A percentile compares a stretch with the other conserved stretches of the same genome.
phyloP scores from a whole-genome alignment of 768 basidiomycete species.

The Psilocybe azurescens region DNA sequence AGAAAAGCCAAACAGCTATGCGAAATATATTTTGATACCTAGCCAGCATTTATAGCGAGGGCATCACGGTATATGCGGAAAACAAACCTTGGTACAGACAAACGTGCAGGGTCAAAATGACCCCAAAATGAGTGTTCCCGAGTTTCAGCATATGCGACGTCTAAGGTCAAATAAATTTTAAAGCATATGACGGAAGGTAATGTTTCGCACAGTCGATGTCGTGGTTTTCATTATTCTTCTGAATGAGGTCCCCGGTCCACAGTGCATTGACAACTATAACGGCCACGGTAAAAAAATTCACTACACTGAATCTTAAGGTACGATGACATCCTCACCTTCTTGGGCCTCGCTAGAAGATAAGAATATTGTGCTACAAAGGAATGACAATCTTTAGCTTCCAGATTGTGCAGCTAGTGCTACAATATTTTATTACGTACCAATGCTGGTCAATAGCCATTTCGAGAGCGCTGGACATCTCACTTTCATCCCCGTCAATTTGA shows the following conservation, averaged over 20 bases:
- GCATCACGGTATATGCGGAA: slow-evolving; percentile 5
- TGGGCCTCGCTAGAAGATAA: slow-evolving; percentile 87
- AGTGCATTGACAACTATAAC: slow-evolving; percentile 74
- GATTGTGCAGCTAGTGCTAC: too few relatives aligned
- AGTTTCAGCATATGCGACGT: slow-evolving; percentile 67
- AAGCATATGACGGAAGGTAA: neutral
- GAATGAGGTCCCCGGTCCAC: slow-evolving; percentile 85
- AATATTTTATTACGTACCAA: slow-evolving; percentile 51
- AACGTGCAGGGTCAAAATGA: slow-evolving; percentile 76
- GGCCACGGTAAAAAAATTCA: neutral
- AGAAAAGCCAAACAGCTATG: slow-evolving; percentile 76
- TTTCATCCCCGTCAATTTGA: slow-evolving; percentile 77
- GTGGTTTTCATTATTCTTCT: slow-evolving; percentile 73
- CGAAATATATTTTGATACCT: slow-evolving; percentile 90
- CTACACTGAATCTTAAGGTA: too few relatives aligned
- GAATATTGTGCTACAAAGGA: slow-evolving; percentile 67
- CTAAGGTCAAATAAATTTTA: slow-evolving; percentile 37
- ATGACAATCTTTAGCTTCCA: neutral
- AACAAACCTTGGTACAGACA: slow-evolving; percentile 76
- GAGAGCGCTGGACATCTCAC: slow-evolving; percentile 76
- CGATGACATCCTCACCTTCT: slow-evolving; percentile 51
- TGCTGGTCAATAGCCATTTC: slow-evolving; percentile 94
- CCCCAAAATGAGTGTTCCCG: slow-evolving; percentile 64
- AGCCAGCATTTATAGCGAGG: slow-evolving; percentile 10
- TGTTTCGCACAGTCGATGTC: slow-evolving; percentile 74